These are phyloP conservation scores for Pseudonitzschia pungens DNA, from an alignment of 108 stramenopile species.

Conservation along the genomic window DNA sequence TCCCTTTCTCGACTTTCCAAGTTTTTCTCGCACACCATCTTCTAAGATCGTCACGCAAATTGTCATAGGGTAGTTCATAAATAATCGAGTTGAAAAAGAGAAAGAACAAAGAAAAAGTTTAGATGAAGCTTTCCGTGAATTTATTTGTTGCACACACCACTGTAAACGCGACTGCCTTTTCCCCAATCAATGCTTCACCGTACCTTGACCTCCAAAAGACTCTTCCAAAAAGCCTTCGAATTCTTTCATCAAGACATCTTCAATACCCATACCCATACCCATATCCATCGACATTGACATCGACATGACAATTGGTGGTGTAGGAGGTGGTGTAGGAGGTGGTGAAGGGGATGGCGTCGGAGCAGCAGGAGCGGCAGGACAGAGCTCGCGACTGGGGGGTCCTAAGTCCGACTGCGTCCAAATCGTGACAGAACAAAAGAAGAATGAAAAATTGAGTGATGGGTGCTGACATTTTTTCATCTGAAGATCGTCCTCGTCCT, in stretches of 20 bases:
- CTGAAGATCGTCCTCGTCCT: neutral
- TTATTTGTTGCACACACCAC: too few species aligned
- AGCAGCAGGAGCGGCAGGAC: constrained; percentile 24
- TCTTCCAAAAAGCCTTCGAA: neutral
- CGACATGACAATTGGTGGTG: constrained; percentile 16
- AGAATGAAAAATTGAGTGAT: neutral
- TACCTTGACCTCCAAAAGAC: neutral
- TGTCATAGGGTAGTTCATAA: too few species aligned
- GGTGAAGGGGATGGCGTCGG: constrained; percentile 1
- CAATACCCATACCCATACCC: constrained; percentile 1
- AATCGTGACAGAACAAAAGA: neutral
- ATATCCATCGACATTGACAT: constrained; percentile 37
- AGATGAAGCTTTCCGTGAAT: too few species aligned
- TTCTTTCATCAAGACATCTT: neutral
- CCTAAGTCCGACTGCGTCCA: constrained; percentile 27
- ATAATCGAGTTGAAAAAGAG: too few species aligned
- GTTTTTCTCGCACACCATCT: too few species aligned
- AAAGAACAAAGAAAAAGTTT: too few species aligned
- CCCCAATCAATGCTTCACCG: too few species aligned
- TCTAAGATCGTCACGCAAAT: too few species aligned
- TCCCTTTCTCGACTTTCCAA: neutral
- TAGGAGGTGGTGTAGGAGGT: constrained; percentile 14
- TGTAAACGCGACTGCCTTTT: too few species aligned
- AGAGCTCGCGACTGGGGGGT: constrained; percentile 26
- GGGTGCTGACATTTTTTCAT: too few species aligned